Base-by-base conservation (phyloP, 2,329 filamentous ascomycete species). In the Arthrobotrys sphaeroides region DNA sequence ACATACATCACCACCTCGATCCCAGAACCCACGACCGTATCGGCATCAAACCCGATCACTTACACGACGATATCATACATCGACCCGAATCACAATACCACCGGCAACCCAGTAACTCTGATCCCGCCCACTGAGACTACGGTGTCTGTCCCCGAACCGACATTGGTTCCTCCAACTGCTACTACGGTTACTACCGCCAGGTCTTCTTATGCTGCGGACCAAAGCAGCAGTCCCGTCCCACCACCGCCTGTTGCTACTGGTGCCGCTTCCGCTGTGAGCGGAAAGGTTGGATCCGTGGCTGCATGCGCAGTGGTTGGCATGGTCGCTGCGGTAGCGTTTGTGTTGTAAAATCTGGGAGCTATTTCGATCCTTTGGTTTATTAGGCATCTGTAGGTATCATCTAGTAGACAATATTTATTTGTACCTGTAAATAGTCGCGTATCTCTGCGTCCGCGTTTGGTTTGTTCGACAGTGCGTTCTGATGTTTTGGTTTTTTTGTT, bases 181-280 rank as follows among this genome's bases (percentile, higher is more conserved):
- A 66, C 61, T 6, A 66, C 47, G 2, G 24, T 66, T 24, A 51
- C 33, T 24, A 47, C 31, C 10, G n/a, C n/a, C 7, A 43, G 13
- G 9, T 20, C 61, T 13, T 18, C 45, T 18, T 43, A 65, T 31
- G 20, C 53, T 16, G 43, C 60, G 13, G 61, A 22, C 16, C 20
- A 66, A 10, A 55, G 51, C 6, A 60, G 55, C 33, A 55, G n/a
- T 3, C 47, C 61, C 18, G 33, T 55, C 45, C 61, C 61, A 31
- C 61, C 61, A 9, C 61, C 61, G n/a, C 61, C 61, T 13, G 36
- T 55, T 43, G 61, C 47, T 53, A 66, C 45, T 22, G 61, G 61
- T 43, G 61, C 47, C 24, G 61, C 47, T 33, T n/a, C n/a, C n/a
- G n/a, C n/a, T n/a, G n/a, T n/a, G n/a, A 24, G 16, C 9, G 36